These are phyloP conservation scores for Kregervanrija delftensis DNA, from an alignment of 805 yeast species.

Conservation along the genomic window DNA sequence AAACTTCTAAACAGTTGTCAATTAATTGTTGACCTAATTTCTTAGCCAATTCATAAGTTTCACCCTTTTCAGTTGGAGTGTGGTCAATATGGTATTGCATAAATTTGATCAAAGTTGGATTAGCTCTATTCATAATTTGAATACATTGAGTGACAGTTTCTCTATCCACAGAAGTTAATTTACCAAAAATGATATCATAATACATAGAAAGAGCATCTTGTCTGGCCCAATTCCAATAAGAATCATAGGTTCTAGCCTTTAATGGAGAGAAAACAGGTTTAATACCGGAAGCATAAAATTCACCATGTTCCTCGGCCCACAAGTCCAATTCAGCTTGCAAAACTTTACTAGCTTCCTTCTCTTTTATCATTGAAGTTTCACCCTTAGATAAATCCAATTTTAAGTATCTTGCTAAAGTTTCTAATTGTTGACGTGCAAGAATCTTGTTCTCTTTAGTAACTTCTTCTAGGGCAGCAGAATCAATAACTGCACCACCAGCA, in stretches of 20 bases:
- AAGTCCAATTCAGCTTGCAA: constrained; percentile 88
- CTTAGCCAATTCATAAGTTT: constrained; percentile 86
- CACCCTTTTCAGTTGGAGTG: constrained; percentile 81
- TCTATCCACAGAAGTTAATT: constrained; percentile 82
- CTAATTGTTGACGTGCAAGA: constrained; percentile 76
- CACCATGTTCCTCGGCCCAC: constrained; percentile 89
- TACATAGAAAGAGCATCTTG: constrained; percentile 93
- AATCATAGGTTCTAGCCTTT: constrained; percentile 94
- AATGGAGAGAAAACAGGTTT: constrained; percentile 82
- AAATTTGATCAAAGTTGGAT: constrained; percentile 86
- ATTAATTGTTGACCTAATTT: constrained; percentile 87
- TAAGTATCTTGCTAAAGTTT: constrained; percentile 90
- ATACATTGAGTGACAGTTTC: constrained; percentile 96
- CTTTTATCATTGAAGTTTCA: constrained; percentile 72
- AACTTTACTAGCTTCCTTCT: constrained; percentile 77
- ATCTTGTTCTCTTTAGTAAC: constrained; percentile 63
- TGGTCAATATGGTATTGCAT: constrained; percentile 93
- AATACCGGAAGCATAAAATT: constrained; percentile 86
- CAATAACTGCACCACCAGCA: constrained; percentile 82
- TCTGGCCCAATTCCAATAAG: constrained; percentile 99
- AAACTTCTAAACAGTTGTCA: constrained; percentile 88
- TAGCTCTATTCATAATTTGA: constrained; percentile 95
- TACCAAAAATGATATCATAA: constrained; percentile 94
- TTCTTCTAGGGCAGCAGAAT: constrained; percentile 90
- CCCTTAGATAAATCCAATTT: constrained; percentile 89